Percentiles rank a stretch among this genome's conserved stretches.
Conservation (phyloP, 1,284 basidiomycete species). For the Tetrapyrgos nigripes region DNA sequence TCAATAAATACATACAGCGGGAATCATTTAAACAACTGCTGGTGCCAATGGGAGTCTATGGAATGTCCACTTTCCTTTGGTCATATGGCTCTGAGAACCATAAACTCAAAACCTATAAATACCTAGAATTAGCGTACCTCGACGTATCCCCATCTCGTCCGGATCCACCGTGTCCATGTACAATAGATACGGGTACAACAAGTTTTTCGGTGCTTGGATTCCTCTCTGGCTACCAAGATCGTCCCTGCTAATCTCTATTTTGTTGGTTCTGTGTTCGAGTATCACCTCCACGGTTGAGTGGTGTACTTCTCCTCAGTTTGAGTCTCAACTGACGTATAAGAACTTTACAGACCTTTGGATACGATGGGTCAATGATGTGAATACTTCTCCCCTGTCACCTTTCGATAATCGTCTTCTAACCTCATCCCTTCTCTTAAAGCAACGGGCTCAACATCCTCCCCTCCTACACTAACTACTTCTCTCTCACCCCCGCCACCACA, state of each 20-base stretch:
- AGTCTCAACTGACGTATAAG: background rate
- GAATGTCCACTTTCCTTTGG: no score
- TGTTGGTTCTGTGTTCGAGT: constrained; percentile 24
- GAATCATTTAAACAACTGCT: no score
- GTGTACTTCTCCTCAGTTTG: background rate
- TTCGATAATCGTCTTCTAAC: background rate
- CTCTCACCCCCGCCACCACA: constrained; percentile 16
- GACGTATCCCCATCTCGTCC: no score
- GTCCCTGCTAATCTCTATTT: constrained; percentile 21
- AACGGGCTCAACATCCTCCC: constrained; percentile 28
- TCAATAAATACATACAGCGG: no score
- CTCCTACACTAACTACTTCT: constrained; percentile 25
- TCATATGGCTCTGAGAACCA: no score
- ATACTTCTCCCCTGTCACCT: background rate
- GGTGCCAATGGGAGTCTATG: no score
- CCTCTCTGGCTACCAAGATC: constrained; percentile 21
- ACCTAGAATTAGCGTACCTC: no score
- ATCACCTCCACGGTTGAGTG: constrained; percentile 26
- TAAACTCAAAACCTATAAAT: no score
- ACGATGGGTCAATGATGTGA: constrained; percentile 29
- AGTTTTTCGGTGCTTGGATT: constrained; percentile 12
- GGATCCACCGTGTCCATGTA: no score
- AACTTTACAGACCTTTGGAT: constrained; percentile 24
- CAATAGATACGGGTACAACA: constrained; percentile 17
- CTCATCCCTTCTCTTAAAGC: background rate